phyloP scores from a whole-genome alignment of 2,329 filamentous ascomycete species.

The Venturia carpophila region DNA sequence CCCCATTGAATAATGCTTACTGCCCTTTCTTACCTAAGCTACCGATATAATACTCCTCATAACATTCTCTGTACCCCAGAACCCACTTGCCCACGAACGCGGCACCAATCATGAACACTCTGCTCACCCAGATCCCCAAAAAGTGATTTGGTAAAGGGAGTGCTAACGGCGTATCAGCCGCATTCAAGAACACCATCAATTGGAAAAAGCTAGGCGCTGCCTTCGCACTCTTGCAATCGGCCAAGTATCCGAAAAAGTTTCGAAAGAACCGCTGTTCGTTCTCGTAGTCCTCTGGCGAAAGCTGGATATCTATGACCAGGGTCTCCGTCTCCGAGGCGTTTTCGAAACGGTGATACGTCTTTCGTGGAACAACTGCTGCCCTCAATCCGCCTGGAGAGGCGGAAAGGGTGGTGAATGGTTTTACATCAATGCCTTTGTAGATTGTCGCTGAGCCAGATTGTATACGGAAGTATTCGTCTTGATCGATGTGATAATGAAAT shows the following conservation, averaged over 20 bases:
- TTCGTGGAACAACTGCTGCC: background rate
- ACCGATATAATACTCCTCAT: background rate
- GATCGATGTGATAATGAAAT: background rate
- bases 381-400: background rate
- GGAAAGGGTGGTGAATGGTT: background rate
- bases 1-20: background rate
- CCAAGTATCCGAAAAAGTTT: background rate
- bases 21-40: background rate
- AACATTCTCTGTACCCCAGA: background rate
- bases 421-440: background rate
- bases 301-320: background rate
- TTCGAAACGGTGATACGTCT: background rate
- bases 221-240: background rate
- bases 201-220: background rate
- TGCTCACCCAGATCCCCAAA: background rate
- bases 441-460: background rate
- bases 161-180: background rate
- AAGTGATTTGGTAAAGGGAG: background rate
- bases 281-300: background rate
- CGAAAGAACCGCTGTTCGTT: background rate
- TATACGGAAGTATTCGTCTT: background rate
- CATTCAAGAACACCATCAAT: background rate
- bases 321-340: background rate
- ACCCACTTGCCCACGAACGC: background rate
- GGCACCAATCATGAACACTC: background rate